These are phyloP conservation scores for Gossypium arboreum DNA, from an alignment of 345 rosid genomes.

Conservation along the genomic window DNA sequence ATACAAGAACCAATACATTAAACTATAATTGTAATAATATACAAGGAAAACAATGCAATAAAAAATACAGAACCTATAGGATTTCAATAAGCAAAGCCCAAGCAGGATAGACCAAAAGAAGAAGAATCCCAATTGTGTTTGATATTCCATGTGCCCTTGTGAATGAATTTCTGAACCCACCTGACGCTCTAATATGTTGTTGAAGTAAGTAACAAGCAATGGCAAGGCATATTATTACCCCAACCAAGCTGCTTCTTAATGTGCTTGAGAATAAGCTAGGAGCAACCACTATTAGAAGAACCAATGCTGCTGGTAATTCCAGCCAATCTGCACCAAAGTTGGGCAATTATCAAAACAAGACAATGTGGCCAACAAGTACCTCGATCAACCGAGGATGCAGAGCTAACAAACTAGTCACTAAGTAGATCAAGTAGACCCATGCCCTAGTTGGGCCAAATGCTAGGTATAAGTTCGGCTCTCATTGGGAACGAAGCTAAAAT, in stretches of 20 bases:
- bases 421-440: background rate
- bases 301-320: conserved; percentile 64
- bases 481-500: no score
- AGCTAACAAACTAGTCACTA: background rate
- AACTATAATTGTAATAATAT: background rate
- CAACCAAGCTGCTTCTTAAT: conserved; percentile 49
- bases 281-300: conserved; percentile 71
- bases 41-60: background rate
- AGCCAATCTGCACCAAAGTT: conserved; percentile 52
- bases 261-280: conserved; percentile 56
- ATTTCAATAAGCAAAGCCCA: conserved; percentile 50
- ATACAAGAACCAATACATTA: background rate
- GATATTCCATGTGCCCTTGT: conserved; percentile 70
- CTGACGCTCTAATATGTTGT: conserved; percentile 87
- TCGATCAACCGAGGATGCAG: background rate
- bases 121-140: conserved; percentile 61
- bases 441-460: background rate
- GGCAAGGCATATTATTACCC: conserved; percentile 57
- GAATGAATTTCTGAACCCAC: conserved; percentile 80
- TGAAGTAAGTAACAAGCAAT: conserved; percentile 82
- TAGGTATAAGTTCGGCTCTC: no score
- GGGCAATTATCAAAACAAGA: background rate
- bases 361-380: background rate
- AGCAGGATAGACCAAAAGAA: conserved; percentile 68
- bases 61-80: conserved; percentile 20